Conservation (phyloP, 1,139 yeast genomes). For the Yamadazyma taylorii region DNA sequence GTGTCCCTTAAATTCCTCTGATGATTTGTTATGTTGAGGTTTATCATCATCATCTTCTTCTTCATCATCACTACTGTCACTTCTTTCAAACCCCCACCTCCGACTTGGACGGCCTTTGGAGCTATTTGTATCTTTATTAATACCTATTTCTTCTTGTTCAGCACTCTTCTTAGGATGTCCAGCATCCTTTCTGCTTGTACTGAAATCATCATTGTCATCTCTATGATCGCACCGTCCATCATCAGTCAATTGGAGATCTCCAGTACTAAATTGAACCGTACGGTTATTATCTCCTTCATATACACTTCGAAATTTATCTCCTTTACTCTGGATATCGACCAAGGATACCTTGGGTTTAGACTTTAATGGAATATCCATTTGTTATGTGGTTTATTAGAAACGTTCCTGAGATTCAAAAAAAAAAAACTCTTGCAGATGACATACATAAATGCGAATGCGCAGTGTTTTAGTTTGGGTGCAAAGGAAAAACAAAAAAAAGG, state of each 20-base stretch:
- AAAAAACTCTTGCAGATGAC: too few relatives aligned
- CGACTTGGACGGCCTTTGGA: not conserved
- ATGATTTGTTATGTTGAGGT: slow-evolving; percentile 11
- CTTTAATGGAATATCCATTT: slow-evolving; percentile 46
- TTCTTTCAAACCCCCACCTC: not conserved
- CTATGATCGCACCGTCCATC: too few relatives aligned
- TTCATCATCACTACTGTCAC: slow-evolving; percentile 4
- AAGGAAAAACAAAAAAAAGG: not conserved
- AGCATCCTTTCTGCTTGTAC: too few relatives aligned
- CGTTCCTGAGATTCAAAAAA: too few relatives aligned
- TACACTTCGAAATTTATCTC: slow-evolving; percentile 23
- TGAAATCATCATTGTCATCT: not conserved
- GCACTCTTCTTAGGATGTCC: too few relatives aligned
- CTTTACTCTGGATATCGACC: slow-evolving; percentile 27
- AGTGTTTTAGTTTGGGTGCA: too few relatives aligned
- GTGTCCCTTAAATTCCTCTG: not conserved
- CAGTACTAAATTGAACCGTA: not conserved
- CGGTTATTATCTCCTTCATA: slow-evolving; percentile 5
- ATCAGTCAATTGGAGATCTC: not conserved
- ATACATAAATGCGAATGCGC: too few relatives aligned
- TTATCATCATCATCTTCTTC: slow-evolving; percentile 4
- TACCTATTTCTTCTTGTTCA: not conserved
- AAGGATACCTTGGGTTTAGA: slow-evolving; percentile 45
- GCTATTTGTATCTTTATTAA: not conserved
- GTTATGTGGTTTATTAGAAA: not conserved